phyloP scores from a whole-genome alignment of 164 flowering plant genomes.

The Dillenia suffruticosa region DNA sequence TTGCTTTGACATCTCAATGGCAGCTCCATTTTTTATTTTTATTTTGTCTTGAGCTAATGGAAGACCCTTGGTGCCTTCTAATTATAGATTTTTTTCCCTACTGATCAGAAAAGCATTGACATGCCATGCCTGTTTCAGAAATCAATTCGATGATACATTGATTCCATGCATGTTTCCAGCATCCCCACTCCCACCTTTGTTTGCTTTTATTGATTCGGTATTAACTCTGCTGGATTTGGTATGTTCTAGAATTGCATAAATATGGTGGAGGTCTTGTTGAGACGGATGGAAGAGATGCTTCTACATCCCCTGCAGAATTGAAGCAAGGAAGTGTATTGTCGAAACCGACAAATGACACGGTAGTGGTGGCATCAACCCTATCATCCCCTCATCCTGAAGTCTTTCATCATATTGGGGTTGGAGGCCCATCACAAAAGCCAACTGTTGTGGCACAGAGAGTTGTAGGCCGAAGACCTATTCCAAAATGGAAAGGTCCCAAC shows the following conservation, averaged over 20 bases:
- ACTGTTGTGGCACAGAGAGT: constrained; percentile 42
- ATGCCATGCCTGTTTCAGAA: no score
- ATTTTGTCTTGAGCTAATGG: no score
- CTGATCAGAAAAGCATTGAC: no score
- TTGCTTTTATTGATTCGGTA: no score
- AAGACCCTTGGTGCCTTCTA: no score
- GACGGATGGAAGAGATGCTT: constrained; percentile 51
- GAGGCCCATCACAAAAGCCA: constrained; percentile 54
- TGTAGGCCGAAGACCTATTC: constrained; percentile 51
- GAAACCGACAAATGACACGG: constrained; percentile 39
- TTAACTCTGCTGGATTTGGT: no score
- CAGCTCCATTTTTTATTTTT: no score
- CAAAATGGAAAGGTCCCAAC: constrained; percentile 98
- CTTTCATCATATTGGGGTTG: constrained; percentile 61
- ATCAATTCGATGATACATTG: no score
- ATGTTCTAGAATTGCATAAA: constrained; percentile 58
- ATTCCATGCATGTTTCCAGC: no score
- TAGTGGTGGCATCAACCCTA: constrained; percentile 19
- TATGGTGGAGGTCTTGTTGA: constrained; percentile 85
- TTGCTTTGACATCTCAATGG: no score
- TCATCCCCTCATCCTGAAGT: constrained; percentile 60
- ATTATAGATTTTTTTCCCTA: no score
- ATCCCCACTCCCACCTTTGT: no score
- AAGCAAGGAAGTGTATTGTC: constrained; percentile 48
- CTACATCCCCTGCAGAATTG: constrained; percentile 40